phyloP scores from a whole-genome alignment of 768 basidiomycete species.

The Russula abietina region DNA sequence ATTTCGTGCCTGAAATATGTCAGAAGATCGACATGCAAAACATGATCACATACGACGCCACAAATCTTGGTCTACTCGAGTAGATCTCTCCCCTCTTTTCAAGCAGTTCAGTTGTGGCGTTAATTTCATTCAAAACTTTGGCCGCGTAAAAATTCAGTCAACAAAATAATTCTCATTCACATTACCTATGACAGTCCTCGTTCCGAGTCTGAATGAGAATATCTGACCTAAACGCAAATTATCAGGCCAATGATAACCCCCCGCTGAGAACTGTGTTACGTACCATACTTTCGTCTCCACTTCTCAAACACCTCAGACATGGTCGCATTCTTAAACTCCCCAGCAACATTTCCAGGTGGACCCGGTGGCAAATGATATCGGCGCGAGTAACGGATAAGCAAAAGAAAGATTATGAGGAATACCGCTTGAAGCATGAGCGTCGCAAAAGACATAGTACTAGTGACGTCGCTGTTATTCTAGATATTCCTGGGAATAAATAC shows the following conservation, averaged over 20 bases:
- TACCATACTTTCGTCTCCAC: slow-evolving; percentile 13
- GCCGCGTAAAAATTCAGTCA: neutral
- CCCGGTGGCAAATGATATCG: slow-evolving; percentile 13
- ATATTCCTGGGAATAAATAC: neutral
- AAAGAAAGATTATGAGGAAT: neutral
- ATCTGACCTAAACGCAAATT: slow-evolving; percentile 6
- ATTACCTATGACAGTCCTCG: slow-evolving; percentile 11
- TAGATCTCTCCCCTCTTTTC: slow-evolving; percentile 23
- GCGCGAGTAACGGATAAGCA: neutral
- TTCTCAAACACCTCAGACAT: neutral
- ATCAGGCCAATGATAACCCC: neutral
- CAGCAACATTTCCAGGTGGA: slow-evolving; percentile 7
- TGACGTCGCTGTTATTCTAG: neutral
- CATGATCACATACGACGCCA: slow-evolving; percentile 8
- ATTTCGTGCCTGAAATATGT: slow-evolving; percentile 15
- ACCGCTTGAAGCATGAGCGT: neutral
- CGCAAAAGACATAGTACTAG: neutral
- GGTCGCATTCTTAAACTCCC: neutral
- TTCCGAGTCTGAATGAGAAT: slow-evolving; percentile 16
- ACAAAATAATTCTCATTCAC: neutral
- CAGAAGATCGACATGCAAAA: neutral
- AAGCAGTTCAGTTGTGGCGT: slow-evolving; percentile 11
- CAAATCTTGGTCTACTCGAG: slow-evolving; percentile 19
- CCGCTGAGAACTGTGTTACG: neutral
- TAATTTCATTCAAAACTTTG: slow-evolving; percentile 12